Evolutionary conservation across 192 early-diverging fungal species (phyloP), one percentile per base, ranked within the genome.

Genomic region (Coemansia sp.): DNA sequence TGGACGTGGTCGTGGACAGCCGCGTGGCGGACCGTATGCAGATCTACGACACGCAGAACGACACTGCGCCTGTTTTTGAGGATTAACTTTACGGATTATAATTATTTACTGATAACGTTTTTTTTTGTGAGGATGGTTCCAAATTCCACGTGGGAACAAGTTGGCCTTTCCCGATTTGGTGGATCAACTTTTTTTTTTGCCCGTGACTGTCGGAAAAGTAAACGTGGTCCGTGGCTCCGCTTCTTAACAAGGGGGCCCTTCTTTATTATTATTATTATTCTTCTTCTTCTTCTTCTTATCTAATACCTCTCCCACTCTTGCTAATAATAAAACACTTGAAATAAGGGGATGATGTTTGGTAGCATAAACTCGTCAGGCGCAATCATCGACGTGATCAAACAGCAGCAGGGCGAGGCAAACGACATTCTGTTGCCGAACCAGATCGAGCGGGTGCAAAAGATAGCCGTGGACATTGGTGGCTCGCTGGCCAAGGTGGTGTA

Each of bases 361-460:
- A 57, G 60, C 43, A 80, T 73, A 42, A 73, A 80, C 62, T 69
- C 70, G 40, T 67, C 69, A 16, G 77, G 71, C 7, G 76, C 76
- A 6, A 60, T 62, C 7, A 73, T 67, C 31, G 70, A 70, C 57
- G 60, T 50, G 22, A 58, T 65, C 14, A 62, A 65, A 50, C 21
- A 29, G 23, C n/a, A n/a, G 14, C 35, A 38, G 12, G 68, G 65
- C 44, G 40, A 48, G 35, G 65, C 83, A 40, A 85, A 86, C 64
- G 92, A 95, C 71, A 97, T 95, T 47, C 69, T 91, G 18, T 81
- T 97, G 45, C 95, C 95, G 18, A 89, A 95, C 77, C 92, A 93
- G 61, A 70, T 67, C 12, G 90, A 89, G 35, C 86, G 89, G 53
- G 87, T 93, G 32, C 83, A 90, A 16, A 91, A 93, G 50, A 90